A percentile compares a stretch with the other conserved stretches of the same genome.
Evolutionary conservation across 225 moss, liverwort and hornwort species (phyloP).

Genomic region (Bryum argenteum): DNA sequence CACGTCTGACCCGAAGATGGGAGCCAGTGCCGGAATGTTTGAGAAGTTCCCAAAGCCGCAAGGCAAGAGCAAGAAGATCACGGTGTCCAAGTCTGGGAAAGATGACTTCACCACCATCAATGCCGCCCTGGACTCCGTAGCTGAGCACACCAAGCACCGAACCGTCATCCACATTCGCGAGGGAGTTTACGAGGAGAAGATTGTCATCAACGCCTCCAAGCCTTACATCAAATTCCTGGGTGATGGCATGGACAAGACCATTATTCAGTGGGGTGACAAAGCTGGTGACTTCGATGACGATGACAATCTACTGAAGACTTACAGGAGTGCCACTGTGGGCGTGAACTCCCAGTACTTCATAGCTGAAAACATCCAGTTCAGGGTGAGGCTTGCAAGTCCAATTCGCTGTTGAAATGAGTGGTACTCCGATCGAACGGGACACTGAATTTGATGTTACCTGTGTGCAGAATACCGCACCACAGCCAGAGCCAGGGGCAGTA

Average conservation of each 20-base stretch:
- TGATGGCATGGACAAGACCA: conserved; percentile 41
- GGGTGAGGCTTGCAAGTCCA: conserved; percentile 33
- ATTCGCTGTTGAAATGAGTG: too few species aligned
- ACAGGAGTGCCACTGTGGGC: conserved; percentile 68
- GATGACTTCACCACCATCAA: conserved; percentile 57
- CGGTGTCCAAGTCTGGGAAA: conserved; percentile 60
- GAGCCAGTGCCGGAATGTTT: conserved; percentile 27
- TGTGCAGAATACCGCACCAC: conserved; percentile 64
- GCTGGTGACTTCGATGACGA: conserved; percentile 56
- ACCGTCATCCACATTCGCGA: conserved; percentile 46
- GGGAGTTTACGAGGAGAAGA: conserved; percentile 64
- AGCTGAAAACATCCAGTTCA: conserved; percentile 59
- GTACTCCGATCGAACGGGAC: too few species aligned
- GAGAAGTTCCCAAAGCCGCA: conserved; percentile 45
- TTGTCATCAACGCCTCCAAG: conserved; percentile 56
- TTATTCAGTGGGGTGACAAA: conserved; percentile 57
- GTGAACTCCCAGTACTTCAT: conserved; percentile 64
- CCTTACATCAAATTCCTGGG: conserved; percentile 62
- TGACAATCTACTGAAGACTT: conserved; percentile 50
- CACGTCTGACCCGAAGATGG: conserved; percentile 1
- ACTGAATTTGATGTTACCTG: background rate
- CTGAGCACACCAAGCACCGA: conserved; percentile 45
- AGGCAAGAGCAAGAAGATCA: conserved; percentile 47
- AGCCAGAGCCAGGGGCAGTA: conserved; percentile 53
- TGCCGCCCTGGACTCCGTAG: conserved; percentile 53